phyloP scores from a whole-genome alignment of 192 early-diverging fungal species.

The Gigaspora rosea region DNA sequence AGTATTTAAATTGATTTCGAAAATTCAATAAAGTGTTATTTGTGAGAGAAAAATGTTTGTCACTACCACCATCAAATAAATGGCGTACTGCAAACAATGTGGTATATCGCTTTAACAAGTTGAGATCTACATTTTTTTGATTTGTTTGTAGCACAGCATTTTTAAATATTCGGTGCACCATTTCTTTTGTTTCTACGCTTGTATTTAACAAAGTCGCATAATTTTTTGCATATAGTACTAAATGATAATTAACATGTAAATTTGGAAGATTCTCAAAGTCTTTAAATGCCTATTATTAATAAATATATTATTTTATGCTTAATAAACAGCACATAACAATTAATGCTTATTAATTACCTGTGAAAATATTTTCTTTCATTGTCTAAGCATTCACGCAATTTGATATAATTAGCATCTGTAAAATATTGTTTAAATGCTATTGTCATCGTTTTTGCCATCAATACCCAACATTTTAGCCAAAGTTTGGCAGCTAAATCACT shows the following conservation, averaged over 20 bases:
- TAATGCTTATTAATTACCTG: too few species aligned
- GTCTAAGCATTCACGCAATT: not conserved
- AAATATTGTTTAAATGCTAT: not conserved
- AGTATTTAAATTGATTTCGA: not conserved
- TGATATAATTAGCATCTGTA: not conserved
- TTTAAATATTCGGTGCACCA: not conserved
- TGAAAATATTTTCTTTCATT: not conserved
- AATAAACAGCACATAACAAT: too few species aligned
- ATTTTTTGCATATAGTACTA: not conserved
- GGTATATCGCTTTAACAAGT: not conserved
- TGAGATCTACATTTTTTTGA: not conserved
- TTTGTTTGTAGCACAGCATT: not conserved
- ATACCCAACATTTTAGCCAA: not conserved
- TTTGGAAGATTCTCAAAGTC: not conserved
- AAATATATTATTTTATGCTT: not conserved
- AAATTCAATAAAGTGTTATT: not conserved
- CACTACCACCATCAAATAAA: not conserved
- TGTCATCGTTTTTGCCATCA: not conserved
- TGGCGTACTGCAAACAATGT: not conserved
- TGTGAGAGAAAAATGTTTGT: not conserved
- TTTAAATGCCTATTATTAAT: not conserved
- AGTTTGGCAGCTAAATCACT: not conserved
- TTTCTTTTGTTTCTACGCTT: not conserved
- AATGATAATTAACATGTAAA: conserved; percentile 1
- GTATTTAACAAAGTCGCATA: not conserved